These are phyloP conservation scores for Aspergillus ustus DNA, from an alignment of 2,329 filamentous ascomycete species.

Conservation along the genomic window DNA sequence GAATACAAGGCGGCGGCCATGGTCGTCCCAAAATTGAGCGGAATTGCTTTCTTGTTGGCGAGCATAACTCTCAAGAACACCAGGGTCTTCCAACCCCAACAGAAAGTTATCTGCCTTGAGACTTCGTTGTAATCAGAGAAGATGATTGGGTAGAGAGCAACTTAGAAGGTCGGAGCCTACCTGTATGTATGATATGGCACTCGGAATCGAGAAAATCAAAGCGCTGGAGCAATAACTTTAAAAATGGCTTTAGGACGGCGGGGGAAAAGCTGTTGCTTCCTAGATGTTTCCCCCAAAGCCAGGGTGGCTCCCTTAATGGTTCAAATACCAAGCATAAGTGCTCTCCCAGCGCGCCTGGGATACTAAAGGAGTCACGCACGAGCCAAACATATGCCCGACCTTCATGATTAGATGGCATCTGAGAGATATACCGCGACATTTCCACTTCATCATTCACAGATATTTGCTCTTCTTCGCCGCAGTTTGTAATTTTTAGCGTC, in stretches of 20 bases:
- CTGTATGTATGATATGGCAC: constrained; percentile 47
- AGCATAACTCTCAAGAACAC: constrained; percentile 30
- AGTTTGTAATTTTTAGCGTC: constrained; percentile 36
- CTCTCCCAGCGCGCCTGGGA: too few relatives aligned
- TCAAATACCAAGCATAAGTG: too few relatives aligned
- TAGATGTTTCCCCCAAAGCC: too few relatives aligned
- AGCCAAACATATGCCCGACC: too few relatives aligned
- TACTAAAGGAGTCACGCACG: too few relatives aligned
- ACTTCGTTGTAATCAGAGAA: constrained; percentile 29
- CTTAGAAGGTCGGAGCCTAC: neutral
- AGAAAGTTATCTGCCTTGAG: constrained; percentile 49
- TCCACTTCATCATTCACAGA: constrained; percentile 29
- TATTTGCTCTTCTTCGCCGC: constrained; percentile 19
- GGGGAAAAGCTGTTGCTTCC: too few relatives aligned
- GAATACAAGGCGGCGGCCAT: constrained; percentile 31
- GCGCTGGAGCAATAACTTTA: constrained; percentile 39
- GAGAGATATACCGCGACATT: constrained; percentile 32
- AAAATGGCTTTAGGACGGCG: too few relatives aligned
- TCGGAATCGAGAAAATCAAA: constrained; percentile 49
- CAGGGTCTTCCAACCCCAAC: constrained; percentile 31
- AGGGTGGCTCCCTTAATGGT: too few relatives aligned
- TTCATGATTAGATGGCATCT: constrained; percentile 12
- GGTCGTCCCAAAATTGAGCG: constrained; percentile 25
- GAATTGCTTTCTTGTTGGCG: constrained; percentile 28
- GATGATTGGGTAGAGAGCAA: neutral